Conservation (phyloP, 352 stramenopile species). For the Phytophthora syringae region DNA sequence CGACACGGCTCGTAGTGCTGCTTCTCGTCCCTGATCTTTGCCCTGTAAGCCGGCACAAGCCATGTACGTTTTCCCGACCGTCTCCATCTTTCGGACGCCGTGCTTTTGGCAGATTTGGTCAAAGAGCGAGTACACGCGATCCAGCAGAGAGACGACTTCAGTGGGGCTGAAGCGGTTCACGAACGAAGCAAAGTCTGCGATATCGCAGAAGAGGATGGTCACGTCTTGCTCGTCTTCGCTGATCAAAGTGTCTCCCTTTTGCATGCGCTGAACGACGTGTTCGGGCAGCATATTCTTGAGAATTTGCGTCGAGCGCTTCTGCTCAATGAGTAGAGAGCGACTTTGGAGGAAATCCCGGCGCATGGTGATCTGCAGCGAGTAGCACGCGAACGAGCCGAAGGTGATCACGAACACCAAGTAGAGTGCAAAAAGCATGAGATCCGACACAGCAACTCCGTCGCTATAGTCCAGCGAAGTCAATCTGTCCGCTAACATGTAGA, state of each 20-base stretch:
- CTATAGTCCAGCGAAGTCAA: conserved; percentile 28
- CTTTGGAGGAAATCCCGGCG: conserved; percentile 84
- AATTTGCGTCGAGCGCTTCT: conserved; percentile 82
- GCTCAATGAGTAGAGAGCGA: conserved; percentile 76
- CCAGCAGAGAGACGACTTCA: conserved; percentile 85
- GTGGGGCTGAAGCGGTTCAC: conserved; percentile 80
- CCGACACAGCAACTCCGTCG: conserved; percentile 51
- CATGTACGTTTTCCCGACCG: conserved; percentile 93
- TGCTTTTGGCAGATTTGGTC: conserved; percentile 92
- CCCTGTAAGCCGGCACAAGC: conserved; percentile 85
- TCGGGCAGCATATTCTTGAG: conserved; percentile 88
- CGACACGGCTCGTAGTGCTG: conserved; percentile 71
- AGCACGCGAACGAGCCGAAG: conserved; percentile 79
- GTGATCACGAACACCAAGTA: conserved; percentile 82
- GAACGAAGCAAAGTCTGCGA: conserved; percentile 82
- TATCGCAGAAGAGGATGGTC: conserved; percentile 89
- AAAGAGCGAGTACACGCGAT: conserved; percentile 93
- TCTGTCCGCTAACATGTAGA: conserved; percentile 65
- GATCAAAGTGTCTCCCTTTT: conserved; percentile 82
- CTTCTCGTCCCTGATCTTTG: conserved; percentile 78
- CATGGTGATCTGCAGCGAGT: conserved; percentile 87
- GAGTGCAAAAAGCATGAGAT: conserved; percentile 70
- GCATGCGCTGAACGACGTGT: conserved; percentile 86
- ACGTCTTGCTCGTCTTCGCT: conserved; percentile 90
- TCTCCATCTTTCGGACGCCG: conserved; percentile 94